Base-by-base conservation (phyloP, 176 grass and related monocot genomes). In the Chloris gayana region DNA sequence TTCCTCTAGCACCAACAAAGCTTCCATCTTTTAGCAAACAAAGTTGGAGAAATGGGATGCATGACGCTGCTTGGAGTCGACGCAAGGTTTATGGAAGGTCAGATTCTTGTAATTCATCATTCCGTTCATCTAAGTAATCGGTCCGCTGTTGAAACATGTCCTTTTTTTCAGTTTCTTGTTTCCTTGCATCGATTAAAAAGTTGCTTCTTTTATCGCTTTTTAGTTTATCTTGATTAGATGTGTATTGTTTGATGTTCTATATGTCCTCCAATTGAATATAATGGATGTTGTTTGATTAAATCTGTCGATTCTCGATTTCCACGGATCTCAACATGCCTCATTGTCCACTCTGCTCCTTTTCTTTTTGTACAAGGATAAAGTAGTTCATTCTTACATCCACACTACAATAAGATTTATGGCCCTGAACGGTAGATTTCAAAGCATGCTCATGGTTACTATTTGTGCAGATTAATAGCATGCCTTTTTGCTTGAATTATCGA, bases 11-110 rank as follows among this genome's bases (percentile, higher is more conserved):
- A 33, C 29, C 86, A n/a, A 47, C 39, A 72, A 70, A 83, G 73
- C 8, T 41, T 46, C 69, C 18, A 38, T 80, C 61, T 83, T 88
- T 76, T 72, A 10, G 33, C 47, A 33, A 73, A 38, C 42, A 42
- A 70, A 79, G 67, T 75, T 42, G 67, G n/a, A 85, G 51, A 51
- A 67, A 82, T 85, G 78, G 65, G 64, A 30, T 65, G 66, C 58
- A 77, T 57, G 77, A 68, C 75, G 76, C 78, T 89, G 58, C 83
- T 78, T 89, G 88, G 78, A 82, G 66, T 61, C 42, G 77, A 88
- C 15, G 61, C 56, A 74, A 75, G 44, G 70, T 75, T 80, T 82
- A 30, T 72, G 29, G 25, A 65, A 86, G 90, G 90, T 89, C 57
- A 83, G 86, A 66, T 83, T 75, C 64, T 80, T 32, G 46, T 18